Base-by-base conservation (phyloP, 2,329 filamentous ascomycete genomes). In the Apiospora koreana region DNA sequence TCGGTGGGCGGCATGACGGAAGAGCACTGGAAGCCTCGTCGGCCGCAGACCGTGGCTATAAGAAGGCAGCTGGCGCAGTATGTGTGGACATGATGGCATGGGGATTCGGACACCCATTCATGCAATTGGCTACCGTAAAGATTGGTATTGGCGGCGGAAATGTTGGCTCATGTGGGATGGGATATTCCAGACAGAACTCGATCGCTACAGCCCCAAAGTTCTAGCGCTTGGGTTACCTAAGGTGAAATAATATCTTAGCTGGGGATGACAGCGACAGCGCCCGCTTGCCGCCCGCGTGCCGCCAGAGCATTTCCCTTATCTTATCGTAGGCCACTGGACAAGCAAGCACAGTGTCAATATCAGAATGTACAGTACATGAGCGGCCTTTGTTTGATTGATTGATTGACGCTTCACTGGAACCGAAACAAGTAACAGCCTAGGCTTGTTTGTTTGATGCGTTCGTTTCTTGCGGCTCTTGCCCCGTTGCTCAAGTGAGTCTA, bases 61-160 rank as follows among this genome's bases (percentile, higher is more conserved):
- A 48, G 46, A 45, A 5, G 28, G 66, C 35, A 68, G 45, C 46
- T 68, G 66, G 45, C 66, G 66, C 43, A 54, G n/a, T 50, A 41
- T 38, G 35, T 38, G 66, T 48, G 46, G 45, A 50, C 66, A 68
- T 68, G 66, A 50, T 68, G 25, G 66, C 66, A 68, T 68, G 45
- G 43, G 45, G 23, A 68, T 54, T 25, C 66, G 45, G 45, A 45
- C 35, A 54, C 66, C 66, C 66, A 68, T 68, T 68, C 66, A 68
- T 50, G 66, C 66, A 54, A 48, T 66, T 66, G 64, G 14, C 38
- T 45, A 31, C 64, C 25, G 64, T 21, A n/a, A 18, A 66, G 42
- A 66, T 1, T 66, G 38, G 28, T 43, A 31, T 43, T 7, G 42
- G 64, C 25, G 38, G 64, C n/a, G 54, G 28, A 38, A 18, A 3